Evolutionary conservation across 306 rosid species (phyloP), one percentile per base, ranked within the genome.

Genomic region (Betula pendula): DNA sequence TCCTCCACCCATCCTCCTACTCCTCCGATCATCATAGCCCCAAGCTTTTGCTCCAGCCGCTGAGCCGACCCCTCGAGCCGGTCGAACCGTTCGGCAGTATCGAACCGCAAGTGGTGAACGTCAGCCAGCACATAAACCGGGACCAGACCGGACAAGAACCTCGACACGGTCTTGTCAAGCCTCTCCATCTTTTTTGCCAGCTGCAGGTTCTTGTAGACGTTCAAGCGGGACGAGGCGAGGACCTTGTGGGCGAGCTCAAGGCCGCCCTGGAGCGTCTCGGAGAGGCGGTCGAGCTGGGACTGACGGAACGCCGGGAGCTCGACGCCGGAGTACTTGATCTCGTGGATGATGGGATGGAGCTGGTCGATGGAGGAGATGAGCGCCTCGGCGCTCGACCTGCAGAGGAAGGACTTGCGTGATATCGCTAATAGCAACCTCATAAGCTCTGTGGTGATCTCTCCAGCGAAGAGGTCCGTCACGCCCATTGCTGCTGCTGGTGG

Each of bases 381-480:
- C 38, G 80, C 82, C 10, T 91, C 91, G 0, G 97, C 98, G 40
- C 83, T 90, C 2, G 87, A 3, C 35, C 79, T 87, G 88, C 93
- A 89, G 19, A 80, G 71, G 8, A 85, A 80, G 5, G 96, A 88
- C 49, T 92, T 92, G 1, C 77, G 83, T 8, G 95, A 79, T 43
- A 95, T 68, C 71, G 0, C 5, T 2, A 84, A 0, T 2, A 92
- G 89, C 81, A 80, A 73, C 81, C 76, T 95, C 0, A 95, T 72
- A 3, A 95, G 94, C 87, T 95, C 98, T 22, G 96, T 83, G 20
- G 81, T 83, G 7, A 95, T 90, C 81, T 95, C 98, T 31, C 96
- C 96, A 49, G 91, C 91, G 86, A 95, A 95, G 77, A 89, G 84
- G 73, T 95, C 98, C 20, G 88, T 85, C 5, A 90, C 69, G 0